Evolutionary conservation across 108 stramenopile species (phyloP).

Genomic region (Ochromonas danica): DNA sequence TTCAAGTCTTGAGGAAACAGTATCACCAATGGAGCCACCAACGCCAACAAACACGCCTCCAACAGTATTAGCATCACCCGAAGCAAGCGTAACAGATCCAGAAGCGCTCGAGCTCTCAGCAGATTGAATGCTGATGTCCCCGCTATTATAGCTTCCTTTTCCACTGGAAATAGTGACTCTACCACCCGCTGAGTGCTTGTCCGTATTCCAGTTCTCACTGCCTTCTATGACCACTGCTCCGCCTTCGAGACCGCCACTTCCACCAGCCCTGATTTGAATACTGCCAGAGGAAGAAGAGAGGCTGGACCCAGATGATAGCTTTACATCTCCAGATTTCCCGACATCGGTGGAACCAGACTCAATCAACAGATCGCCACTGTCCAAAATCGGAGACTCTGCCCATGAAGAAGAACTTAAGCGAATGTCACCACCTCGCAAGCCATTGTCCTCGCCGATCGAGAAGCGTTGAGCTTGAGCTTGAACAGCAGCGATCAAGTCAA

Average conservation of each 20-base stretch:
- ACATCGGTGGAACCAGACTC: neutral
- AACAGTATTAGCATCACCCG: too few relatives aligned
- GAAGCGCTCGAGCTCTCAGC: neutral
- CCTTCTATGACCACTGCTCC: conserved; percentile 18
- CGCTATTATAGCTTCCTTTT: neutral
- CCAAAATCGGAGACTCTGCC: neutral
- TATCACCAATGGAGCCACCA: too few relatives aligned
- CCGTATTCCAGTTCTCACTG: neutral
- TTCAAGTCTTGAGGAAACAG: too few relatives aligned
- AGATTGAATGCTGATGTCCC: neutral
- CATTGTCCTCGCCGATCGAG: neutral
- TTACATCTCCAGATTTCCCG: neutral
- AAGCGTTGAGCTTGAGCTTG: conserved; percentile 25
- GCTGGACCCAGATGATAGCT: conserved; percentile 7
- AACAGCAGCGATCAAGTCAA: conserved; percentile 44
- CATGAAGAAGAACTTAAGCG: neutral
- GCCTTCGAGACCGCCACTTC: neutral
- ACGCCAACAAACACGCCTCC: too few relatives aligned
- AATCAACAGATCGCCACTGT: neutral
- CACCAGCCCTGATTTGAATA: neutral
- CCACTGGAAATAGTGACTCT: neutral
- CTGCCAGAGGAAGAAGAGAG: neutral
- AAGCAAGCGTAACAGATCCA: neutral
- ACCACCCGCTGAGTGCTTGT: neutral
- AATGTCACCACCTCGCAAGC: neutral